Percentiles rank a stretch among this genome's conserved stretches.
phyloP scores from a whole-genome alignment of 805 yeast species.

The Vanderwaltozyma yarrowii region DNA sequence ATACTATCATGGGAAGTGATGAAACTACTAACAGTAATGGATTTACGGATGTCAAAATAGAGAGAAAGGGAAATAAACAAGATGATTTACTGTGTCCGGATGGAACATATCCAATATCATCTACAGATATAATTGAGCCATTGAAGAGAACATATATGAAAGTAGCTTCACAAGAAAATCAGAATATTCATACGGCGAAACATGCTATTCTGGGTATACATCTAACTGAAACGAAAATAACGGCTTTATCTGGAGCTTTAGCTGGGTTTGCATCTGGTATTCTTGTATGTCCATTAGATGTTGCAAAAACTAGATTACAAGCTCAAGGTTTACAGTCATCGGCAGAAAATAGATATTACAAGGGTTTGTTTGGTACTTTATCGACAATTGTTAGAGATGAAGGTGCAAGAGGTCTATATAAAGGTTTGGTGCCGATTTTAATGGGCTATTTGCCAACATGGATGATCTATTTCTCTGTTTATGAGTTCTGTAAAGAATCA shows the following conservation, averaged over 20 bases:
- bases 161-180: not conserved
- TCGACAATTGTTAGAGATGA: slow-evolving; percentile 61
- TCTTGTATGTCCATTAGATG: slow-evolving; percentile 90
- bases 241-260: slow-evolving; percentile 84
- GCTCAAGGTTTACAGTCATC: slow-evolving; percentile 60
- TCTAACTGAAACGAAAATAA: slow-evolving; percentile 38
- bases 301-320: slow-evolving; percentile 86
- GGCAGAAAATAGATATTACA: slow-evolving; percentile 33
- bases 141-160: not conserved
- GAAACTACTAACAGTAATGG: too few species aligned
- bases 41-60: too few species aligned
- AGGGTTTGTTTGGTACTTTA: slow-evolving; percentile 56
- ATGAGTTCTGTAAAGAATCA: slow-evolving; percentile 61
- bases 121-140: slow-evolving; percentile 17
- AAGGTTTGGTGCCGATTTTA: slow-evolving; percentile 87
- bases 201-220: not conserved
- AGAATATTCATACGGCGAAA: not conserved
- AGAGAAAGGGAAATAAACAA: too few species aligned
- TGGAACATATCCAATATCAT: slow-evolving; percentile 13
- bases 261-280: slow-evolving; percentile 89
- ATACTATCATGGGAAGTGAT: too few species aligned
- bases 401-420: slow-evolving; percentile 72
- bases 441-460: slow-evolving; percentile 95
- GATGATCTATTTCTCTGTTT: slow-evolving; percentile 90
- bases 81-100: slow-evolving; percentile 14